Evolutionary conservation across 2,329 filamentous ascomycete species (phyloP), one percentile per base, ranked within the genome.

Genomic region (Colletotrichum liriopes): DNA sequence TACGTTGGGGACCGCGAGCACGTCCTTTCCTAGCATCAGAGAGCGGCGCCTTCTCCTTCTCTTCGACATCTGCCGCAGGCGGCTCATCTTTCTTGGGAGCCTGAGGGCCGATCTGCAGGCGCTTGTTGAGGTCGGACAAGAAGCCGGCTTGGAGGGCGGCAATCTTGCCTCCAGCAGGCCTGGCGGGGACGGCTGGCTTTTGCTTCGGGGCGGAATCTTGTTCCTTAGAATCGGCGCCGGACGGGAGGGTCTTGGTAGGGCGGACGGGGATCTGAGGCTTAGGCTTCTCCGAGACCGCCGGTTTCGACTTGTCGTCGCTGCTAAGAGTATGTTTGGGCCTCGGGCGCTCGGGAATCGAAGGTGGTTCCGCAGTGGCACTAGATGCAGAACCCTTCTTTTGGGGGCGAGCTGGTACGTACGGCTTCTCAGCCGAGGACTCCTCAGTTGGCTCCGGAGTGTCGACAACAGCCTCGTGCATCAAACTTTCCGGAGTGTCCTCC

Each of bases 401-500:
- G 4, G 89, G 89, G 23, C 90, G 86, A 43, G 83, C 80, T 16
- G 91, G 91, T 14, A 94, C 84, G 52, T 89, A 84, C 35, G 93
- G 93, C 79, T 92, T 93, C 32, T 81, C 82, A 16, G 45, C 41
- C 20, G 71, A n/a, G 29, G 85, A 84, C 3, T 88, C 85, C 37
- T 87, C 84, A 8, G 32, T 14, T 12, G 41, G 67, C 67, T 88
- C 89, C 37, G 84, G 89, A 32, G 81, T 86, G 52, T 82, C 86
- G 61, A 97, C 91, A 0, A 93, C 95, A 0, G 95, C 93, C 77
- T 95, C 91, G 26, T 97, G 88, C 74, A 93, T 88, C 69, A 93
- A 89, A 77, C 94, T 96, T 77, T 97, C 94, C 1, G 96, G 96
- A 0, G 90, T 92, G 80, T 98, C 96, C 83, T 98, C 96, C 96